Conservation (phyloP, 352 stramenopile genomes). For the Phytophthora constricta region DNA sequence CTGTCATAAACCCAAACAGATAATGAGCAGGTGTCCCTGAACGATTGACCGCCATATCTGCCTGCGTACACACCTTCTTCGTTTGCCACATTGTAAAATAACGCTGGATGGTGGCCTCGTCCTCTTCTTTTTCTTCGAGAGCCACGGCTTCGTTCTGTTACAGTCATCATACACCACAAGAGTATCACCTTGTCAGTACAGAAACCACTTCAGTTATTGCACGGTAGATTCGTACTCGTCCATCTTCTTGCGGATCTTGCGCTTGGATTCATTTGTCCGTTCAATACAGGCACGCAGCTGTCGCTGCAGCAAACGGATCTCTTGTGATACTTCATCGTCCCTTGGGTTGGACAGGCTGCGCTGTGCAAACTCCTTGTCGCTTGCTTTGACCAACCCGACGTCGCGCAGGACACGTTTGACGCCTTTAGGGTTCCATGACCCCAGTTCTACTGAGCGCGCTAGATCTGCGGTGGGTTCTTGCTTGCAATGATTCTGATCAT, state of each 20-base stretch:
- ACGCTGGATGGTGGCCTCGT: slow-evolving; percentile 55
- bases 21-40: neutral
- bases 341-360: slow-evolving; percentile 32
- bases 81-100: slow-evolving; percentile 69
- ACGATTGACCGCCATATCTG: neutral
- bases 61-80: slow-evolving; percentile 57
- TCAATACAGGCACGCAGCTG: slow-evolving; percentile 49
- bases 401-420: slow-evolving; percentile 40
- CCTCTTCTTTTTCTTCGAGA: slow-evolving; percentile 54
- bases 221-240: slow-evolving; percentile 44
- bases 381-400: slow-evolving; percentile 60
- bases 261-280: slow-evolving; percentile 69
- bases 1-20: slow-evolving; percentile 25
- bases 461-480: slow-evolving; percentile 10
- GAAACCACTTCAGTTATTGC: neutral
- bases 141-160: slow-evolving; percentile 70
- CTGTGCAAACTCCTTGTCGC: slow-evolving; percentile 31
- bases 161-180: neutral
- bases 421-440: slow-evolving; percentile 38
- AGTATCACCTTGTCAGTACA: slow-evolving; percentile 12
- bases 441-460: slow-evolving; percentile 15
- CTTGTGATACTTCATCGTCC: slow-evolving; percentile 71
- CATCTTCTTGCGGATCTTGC: slow-evolving; percentile 56
- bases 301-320: slow-evolving; percentile 63
- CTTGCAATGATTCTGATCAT: slow-evolving; percentile 27